Conservation (phyloP, 2,329 filamentous ascomycete species). For the Botrytis aclada region DNA sequence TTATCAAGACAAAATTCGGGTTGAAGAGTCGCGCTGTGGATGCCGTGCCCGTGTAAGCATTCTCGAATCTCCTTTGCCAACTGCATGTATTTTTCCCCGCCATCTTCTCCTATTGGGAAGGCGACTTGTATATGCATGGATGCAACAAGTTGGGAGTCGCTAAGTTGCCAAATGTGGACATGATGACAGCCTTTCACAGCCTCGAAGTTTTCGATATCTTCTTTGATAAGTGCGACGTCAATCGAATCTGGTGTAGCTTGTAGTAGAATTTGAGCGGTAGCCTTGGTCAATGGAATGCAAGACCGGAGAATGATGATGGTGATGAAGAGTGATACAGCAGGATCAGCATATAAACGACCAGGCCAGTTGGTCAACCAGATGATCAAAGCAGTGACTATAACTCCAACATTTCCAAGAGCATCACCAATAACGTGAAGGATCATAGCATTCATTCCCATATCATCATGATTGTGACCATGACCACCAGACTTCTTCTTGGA, state of each 20-base stretch:
- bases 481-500: conserved; percentile 62
- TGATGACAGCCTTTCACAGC: conserved; percentile 92
- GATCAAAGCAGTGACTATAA: conserved; percentile 76
- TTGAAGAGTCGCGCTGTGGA: conserved; percentile 96
- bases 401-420: conserved; percentile 80
- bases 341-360: conserved; percentile 85
- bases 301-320: conserved; percentile 74
- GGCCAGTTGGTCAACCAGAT: conserved; percentile 88
- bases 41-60: conserved; percentile 92
- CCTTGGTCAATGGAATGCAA: conserved; percentile 74
- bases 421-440: conserved; percentile 76
- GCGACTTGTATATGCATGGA: conserved; percentile 90
- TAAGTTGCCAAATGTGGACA: conserved; percentile 96
- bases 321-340: conserved; percentile 88
- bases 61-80: conserved; percentile 77
- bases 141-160: conserved; percentile 89
- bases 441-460: conserved; percentile 94
- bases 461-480: conserved; percentile 74
- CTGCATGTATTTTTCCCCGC: conserved; percentile 81
- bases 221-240: conserved; percentile 82
- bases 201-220: conserved; percentile 81
- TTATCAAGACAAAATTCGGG: conserved; percentile 73
- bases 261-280: conserved; percentile 81
- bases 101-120: conserved; percentile 82
- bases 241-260: conserved; percentile 92